Conservation (phyloP, 2,329 filamentous ascomycete genomes). For the Sporothrix brunneoviolacea region DNA sequence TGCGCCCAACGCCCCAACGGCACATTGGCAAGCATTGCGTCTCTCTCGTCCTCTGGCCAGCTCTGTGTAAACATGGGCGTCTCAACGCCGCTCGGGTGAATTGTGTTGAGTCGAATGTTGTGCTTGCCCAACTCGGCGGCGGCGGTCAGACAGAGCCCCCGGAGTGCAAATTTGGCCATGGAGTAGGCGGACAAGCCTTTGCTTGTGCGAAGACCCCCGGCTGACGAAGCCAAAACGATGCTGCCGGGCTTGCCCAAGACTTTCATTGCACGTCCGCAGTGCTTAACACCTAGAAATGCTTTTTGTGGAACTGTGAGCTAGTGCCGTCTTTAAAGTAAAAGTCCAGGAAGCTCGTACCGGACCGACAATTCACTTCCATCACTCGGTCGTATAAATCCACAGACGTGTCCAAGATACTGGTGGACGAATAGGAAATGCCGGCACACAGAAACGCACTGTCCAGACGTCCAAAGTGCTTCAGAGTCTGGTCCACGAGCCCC, state of each 20-base stretch:
- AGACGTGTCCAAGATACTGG: neutral
- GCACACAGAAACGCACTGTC: neutral
- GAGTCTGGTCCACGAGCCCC: neutral
- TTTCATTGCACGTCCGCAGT: neutral
- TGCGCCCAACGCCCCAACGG: neutral
- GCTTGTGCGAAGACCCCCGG: neutral
- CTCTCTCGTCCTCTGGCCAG: neutral
- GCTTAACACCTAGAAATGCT: constrained; percentile 1
- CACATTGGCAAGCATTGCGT: neutral
- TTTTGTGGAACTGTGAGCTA: neutral
- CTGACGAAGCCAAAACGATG: constrained; percentile 3
- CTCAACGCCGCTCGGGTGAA: constrained; percentile 1
- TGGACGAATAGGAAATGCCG: neutral
- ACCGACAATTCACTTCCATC: neutral
- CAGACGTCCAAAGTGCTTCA: neutral
- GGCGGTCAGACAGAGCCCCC: neutral
- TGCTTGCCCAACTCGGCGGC: neutral
- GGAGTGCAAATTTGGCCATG: constrained; percentile 1
- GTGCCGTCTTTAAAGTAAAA: neutral
- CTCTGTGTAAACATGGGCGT: constrained; percentile 1
- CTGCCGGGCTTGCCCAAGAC: neutral
- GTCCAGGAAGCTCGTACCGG: neutral
- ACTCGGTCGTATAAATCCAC: neutral
- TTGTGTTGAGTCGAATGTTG: constrained; percentile 1
- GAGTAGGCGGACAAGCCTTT: neutral